These are phyloP conservation scores for Kregervanrija fluxuum DNA, from an alignment of 805 yeast genomes.

Conservation along the genomic window DNA sequence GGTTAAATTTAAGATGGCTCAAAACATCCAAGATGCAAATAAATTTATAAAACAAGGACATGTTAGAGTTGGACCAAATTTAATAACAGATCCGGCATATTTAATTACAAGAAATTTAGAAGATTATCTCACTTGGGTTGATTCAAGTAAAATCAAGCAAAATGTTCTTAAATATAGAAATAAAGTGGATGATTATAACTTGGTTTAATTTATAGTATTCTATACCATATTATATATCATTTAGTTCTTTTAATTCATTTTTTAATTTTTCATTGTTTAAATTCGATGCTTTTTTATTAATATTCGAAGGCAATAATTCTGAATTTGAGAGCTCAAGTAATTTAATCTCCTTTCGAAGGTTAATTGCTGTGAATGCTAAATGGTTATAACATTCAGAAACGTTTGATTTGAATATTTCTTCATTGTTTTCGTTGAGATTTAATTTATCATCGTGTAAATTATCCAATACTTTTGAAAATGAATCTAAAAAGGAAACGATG, in stretches of 20 bases:
- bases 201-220: slow-evolving; percentile 28
- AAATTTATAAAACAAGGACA: slow-evolving; percentile 95
- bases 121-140: slow-evolving; percentile 98
- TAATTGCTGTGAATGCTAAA: slow-evolving; percentile 51
- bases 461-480: slow-evolving; percentile 40
- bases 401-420: slow-evolving; percentile 35
- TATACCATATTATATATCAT: not conserved
- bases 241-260: slow-evolving; percentile 32
- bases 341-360: slow-evolving; percentile 59
- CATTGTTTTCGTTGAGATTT: slow-evolving; percentile 15
- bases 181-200: slow-evolving; percentile 52
- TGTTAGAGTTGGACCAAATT: slow-evolving; percentile 93
- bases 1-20: slow-evolving; percentile 93
- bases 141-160: slow-evolving; percentile 84
- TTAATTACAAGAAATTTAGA: slow-evolving; percentile 90
- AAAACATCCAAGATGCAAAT: slow-evolving; percentile 80
- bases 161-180: slow-evolving; percentile 85
- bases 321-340: slow-evolving; percentile 51
- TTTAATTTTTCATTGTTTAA: slow-evolving; percentile 53
- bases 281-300: slow-evolving; percentile 65
- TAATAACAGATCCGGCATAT: slow-evolving; percentile 93
- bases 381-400: slow-evolving; percentile 44
- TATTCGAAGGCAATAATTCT: slow-evolving; percentile 53
- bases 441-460: slow-evolving; percentile 27
- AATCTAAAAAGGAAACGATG: slow-evolving; percentile 44